Evolutionary conservation across 2,329 filamentous ascomycete genomes (phyloP).

Genomic region (Magnaporthiopsis rhizophila): DNA sequence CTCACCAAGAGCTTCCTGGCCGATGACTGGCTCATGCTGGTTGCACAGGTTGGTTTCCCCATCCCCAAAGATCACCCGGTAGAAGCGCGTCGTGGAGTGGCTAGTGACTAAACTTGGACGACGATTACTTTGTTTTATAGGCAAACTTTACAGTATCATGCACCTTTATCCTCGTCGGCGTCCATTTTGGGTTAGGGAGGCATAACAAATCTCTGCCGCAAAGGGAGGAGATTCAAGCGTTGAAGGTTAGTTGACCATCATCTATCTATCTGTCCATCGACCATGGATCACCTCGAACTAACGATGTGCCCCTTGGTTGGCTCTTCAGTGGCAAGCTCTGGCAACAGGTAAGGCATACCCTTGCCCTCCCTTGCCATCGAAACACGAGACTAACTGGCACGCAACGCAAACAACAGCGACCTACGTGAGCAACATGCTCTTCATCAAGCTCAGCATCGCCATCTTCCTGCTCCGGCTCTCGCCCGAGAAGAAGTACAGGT

Average conservation of each 20-base stretch:
- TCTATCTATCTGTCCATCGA: background rate
- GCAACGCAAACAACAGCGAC: slow-evolving; percentile 20
- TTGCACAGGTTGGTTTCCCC: slow-evolving; percentile 30
- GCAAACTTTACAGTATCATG: slow-evolving; percentile 39
- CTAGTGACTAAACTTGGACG: background rate
- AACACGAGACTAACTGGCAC: background rate
- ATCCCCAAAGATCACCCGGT: background rate
- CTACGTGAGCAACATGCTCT: slow-evolving; percentile 46
- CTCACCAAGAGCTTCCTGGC: slow-evolving; percentile 36
- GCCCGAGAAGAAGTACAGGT: slow-evolving; percentile 36
- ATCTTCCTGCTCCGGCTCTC: slow-evolving; percentile 43
- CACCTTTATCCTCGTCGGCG: slow-evolving; percentile 34
- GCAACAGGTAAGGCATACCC: slow-evolving; percentile 24
- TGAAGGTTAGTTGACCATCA: slow-evolving; percentile 28
- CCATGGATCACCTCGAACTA: too few species aligned
- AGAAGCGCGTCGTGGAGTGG: background rate
- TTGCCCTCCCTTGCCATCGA: background rate
- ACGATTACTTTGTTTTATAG: slow-evolving; percentile 18
- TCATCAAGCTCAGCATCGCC: slow-evolving; percentile 48
- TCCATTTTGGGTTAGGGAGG: slow-evolving; percentile 34
- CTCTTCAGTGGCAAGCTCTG: slow-evolving; percentile 38
- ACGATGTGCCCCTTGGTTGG: background rate
- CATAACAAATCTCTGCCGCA: slow-evolving; percentile 37
- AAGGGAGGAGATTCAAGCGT: slow-evolving; percentile 31
- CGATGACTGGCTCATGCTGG: slow-evolving; percentile 48